phyloP scores from a whole-genome alignment of 139 green algal genomes.

The Tetraselmis chui region DNA sequence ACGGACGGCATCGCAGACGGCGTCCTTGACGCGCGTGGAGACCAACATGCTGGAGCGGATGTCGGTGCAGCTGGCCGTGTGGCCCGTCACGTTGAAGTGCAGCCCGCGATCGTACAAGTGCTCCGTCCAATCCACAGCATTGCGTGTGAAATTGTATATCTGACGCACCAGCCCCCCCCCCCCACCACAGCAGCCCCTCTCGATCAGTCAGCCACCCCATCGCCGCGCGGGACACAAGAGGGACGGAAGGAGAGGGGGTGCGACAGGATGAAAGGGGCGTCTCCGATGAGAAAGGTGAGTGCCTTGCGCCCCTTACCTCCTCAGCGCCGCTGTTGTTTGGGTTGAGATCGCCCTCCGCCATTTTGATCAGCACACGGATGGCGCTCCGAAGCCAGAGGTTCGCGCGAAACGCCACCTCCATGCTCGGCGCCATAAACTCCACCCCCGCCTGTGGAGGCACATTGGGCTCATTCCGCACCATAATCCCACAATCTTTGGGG shows the following conservation, averaged over 20 bases:
- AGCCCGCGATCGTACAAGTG: constrained; percentile 26
- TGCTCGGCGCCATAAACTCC: constrained; percentile 7
- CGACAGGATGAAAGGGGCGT: too few relatives aligned
- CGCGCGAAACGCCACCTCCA: constrained; percentile 47
- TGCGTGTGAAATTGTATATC: constrained; percentile 57
- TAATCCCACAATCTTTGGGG: constrained; percentile 28
- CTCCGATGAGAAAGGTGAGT: too few relatives aligned
- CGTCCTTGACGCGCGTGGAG: constrained; percentile 57
- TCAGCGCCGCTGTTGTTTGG: constrained; percentile 23
- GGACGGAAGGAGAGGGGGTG: too few relatives aligned
- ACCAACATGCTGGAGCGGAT: constrained; percentile 34
- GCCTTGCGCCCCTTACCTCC: too few relatives aligned
- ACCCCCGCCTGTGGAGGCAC: neutral
- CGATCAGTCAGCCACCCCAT: neutral
- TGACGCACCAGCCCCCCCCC: constrained; percentile 3
- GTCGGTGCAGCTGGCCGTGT: constrained; percentile 49
- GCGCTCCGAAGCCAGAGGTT: constrained; percentile 65
- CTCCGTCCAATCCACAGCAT: constrained; percentile 43
- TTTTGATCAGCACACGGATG: constrained; percentile 64
- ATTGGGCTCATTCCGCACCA: neutral
- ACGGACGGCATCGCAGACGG: constrained; percentile 73
- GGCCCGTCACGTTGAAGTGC: constrained; percentile 55
- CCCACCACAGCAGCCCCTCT: too few relatives aligned
- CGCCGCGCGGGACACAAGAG: neutral
- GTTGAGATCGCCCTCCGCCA: constrained; percentile 49